Evolutionary conservation across 805 yeast genomes (phyloP), one percentile per base, ranked within the genome.

Genomic region (Hemisphaericaspora nanyangensis): DNA sequence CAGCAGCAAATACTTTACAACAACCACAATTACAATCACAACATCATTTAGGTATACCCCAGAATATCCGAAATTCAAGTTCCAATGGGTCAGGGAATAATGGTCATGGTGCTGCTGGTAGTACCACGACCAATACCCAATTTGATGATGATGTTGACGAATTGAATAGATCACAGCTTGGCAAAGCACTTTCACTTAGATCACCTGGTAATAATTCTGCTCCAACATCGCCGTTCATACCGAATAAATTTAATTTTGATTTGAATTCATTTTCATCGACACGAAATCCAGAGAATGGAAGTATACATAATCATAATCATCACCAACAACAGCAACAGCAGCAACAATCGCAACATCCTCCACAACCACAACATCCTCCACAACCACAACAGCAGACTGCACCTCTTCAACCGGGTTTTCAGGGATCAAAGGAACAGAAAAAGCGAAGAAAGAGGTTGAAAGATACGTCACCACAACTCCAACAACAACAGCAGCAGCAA

Each of bases 141-240:
- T 29, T 27, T 15, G 41, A 38, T 12, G 41, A 38, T 22, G 41
- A 29, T 5, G 34, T 31, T 7, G 34, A 31, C 5, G 26, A 22
- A 22, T 22, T 22, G 26, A 22, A 22, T 22, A 8, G 38, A 29
- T 29, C 31, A 27, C 16, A 26, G 40, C 26, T 38, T 31, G 35
- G 40, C 6, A 41, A 42, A 22, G 13, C 47, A 5, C 22, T 37
- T 10, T 29, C 31, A 17, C 20, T 40, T 10, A 41, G 40, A 30
- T 37, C 46, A 8, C 48, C 47, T 4, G 40, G 38, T 12, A 43
- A 48, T 35, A 42, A 39, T 29, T 49, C 55, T 10, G 43, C 40
- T 17, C 52, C 56, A 7, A 29, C 51, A 3, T 49, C 54, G 16
- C 57, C 57, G n/a, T 49, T 47, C 37, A 47, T 47, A 29, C 42